Evolutionary conservation across 2,329 filamentous ascomycete species (phyloP), one percentile per base, ranked within the genome.

Genomic region (Phyllosticta citribraziliensis): DNA sequence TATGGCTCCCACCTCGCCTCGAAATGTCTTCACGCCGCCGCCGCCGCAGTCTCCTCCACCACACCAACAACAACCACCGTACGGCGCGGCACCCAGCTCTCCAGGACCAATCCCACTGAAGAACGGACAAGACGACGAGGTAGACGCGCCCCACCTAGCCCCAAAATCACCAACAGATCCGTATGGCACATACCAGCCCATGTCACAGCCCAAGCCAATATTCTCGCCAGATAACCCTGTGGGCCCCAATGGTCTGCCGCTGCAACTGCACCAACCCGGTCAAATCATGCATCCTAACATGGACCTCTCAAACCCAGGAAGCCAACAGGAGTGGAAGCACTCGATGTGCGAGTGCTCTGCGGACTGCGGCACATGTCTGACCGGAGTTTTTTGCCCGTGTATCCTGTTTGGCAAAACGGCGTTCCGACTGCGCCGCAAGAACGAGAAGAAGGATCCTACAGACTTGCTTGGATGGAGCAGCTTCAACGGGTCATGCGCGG

Each of bases 221-320:
- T 75, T 75, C 65, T 69, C 70, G 3, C 74, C 74, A 2, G 67
- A 70, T 56, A 69, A 72, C 8, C 64, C 70, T 1, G 68, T 70
- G 24, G 73, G 73, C n/a, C 74, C 74, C 2, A 76, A 75, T 57
- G 73, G 72, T 6, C 66, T 73, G 0, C 68, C 72, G 57, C 69
- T 70, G 47, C 63, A 68, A 1, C 64, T 70, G 19, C 73, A 76
- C 61, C 70, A 72, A 58, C 74, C 74, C 0, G 73, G 73, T 51
- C 73, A 75, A 63, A 74, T 79, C 65, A 68, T 74, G 58, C 75
- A 75, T 62, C 67, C 72, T 19, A 70, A 77, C 69, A 72, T 79
- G 76, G 67, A 68, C 55, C 55, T 68, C 66, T 63, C 69, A 56
- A 47, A 54, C 1, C 63, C 69, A 56, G 53, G 60, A 17, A 52